Conservation (phyloP, 768 basidiomycete genomes). For the Clavulina sp. region DNA sequence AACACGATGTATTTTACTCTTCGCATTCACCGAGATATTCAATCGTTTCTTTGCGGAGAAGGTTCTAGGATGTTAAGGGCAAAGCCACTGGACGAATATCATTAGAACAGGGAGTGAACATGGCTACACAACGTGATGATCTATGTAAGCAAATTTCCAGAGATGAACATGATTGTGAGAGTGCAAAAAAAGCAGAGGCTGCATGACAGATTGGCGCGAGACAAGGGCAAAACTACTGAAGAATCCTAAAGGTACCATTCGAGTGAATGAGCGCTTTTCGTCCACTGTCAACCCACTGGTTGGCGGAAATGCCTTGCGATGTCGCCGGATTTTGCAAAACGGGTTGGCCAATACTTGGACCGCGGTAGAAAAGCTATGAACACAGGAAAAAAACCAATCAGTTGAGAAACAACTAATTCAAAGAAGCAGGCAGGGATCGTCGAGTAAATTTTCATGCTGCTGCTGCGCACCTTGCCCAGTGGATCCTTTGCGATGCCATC, state of each 20-base stretch:
- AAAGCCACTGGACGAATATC: no score
- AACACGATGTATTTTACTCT: neutral
- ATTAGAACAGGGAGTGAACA: no score
- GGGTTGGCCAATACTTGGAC: neutral
- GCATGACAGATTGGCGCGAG: neutral
- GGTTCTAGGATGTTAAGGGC: no score
- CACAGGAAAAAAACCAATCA: neutral
- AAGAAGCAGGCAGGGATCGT: neutral
- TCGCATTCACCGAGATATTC: neutral
- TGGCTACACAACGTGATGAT: no score
- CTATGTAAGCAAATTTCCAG: no score
- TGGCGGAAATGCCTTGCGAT: neutral
- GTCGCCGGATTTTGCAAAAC: neutral
- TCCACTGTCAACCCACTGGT: neutral
- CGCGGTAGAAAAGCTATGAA: neutral
- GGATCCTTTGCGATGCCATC: conserved; percentile 16
- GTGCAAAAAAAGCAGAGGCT: neutral
- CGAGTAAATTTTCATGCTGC: neutral
- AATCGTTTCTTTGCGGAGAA: neutral
- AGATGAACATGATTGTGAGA: no score
- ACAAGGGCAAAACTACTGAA: neutral
- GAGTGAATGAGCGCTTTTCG: neutral
- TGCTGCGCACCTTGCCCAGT: neutral
- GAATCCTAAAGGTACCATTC: conserved; percentile 1
- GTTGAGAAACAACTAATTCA: neutral